Conservation (phyloP, 2,329 filamentous ascomycete genomes). For the Monosporascus cannonballus region DNA sequence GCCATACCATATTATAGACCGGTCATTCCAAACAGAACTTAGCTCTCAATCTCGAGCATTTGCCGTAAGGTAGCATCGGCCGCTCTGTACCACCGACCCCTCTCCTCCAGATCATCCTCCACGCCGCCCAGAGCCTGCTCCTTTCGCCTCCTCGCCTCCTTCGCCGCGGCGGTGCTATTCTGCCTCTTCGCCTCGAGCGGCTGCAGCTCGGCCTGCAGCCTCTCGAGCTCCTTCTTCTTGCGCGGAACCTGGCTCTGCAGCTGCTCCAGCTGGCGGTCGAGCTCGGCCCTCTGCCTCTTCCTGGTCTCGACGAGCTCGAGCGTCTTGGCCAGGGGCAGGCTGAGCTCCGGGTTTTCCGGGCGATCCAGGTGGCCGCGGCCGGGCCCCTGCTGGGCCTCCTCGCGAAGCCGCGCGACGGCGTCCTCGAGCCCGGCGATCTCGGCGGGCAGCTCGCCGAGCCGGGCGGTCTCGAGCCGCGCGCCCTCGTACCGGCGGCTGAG, state of each 20-base stretch:
- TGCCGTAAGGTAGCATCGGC: constrained; percentile 58
- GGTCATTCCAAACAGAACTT: neutral
- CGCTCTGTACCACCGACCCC: constrained; percentile 68
- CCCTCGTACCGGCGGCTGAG: constrained; percentile 49
- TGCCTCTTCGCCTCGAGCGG: constrained; percentile 62
- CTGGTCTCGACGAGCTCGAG: constrained; percentile 44
- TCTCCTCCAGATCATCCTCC: constrained; percentile 68
- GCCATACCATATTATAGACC: neutral
- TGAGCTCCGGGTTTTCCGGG: constrained; percentile 38
- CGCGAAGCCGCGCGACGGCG: constrained; percentile 39
- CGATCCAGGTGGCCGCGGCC: constrained; percentile 22
- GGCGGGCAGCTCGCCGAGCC: constrained; percentile 44
- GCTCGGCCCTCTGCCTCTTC: constrained; percentile 45
- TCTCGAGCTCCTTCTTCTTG: constrained; percentile 61
- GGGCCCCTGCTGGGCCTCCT: constrained; percentile 8
- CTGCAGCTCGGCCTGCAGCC: constrained; percentile 60
- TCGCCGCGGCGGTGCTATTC: constrained; percentile 60
- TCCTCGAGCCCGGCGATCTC: constrained; percentile 43
- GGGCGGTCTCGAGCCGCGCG: constrained; percentile 41
- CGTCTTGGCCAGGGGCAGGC: constrained; percentile 53
- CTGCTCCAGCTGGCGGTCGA: constrained; percentile 59
- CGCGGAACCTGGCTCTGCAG: constrained; percentile 56
- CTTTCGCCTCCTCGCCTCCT: constrained; percentile 62
- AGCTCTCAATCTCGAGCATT: constrained; percentile 48
- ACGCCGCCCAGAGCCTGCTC: constrained; percentile 60